A percentile compares a stretch with the other conserved stretches of the same genome.
Conservation (phyloP, 352 stramenopile genomes). For the Globisporangium uncinulatum region DNA sequence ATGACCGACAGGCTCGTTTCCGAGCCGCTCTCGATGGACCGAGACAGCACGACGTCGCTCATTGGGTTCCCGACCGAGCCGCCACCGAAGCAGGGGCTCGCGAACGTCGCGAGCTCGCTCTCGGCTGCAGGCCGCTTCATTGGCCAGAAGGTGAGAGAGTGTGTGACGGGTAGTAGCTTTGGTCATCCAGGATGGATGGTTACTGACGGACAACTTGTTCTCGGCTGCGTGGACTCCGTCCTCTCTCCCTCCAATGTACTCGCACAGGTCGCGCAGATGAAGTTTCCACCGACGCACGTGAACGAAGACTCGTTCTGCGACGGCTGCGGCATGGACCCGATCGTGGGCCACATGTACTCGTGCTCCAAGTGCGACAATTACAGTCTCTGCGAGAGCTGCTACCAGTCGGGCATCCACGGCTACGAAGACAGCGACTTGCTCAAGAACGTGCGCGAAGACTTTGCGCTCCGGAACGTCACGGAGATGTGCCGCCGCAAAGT, state of each 20-base stretch:
- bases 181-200: too few relatives aligned
- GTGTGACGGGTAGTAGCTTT: neutral
- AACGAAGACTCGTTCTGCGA: slow-evolving; percentile 90
- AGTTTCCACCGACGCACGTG: slow-evolving; percentile 63
- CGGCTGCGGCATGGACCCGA: slow-evolving; percentile 85
- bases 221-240: neutral
- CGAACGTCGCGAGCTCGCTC: slow-evolving; percentile 57
- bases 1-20: slow-evolving; percentile 55
- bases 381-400: slow-evolving; percentile 76
- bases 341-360: slow-evolving; percentile 86
- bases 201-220: too few relatives aligned
- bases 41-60: slow-evolving; percentile 73
- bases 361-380: slow-evolving; percentile 86
- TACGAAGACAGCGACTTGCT: slow-evolving; percentile 79
- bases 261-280: slow-evolving; percentile 69
- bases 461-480: slow-evolving; percentile 72
- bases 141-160: slow-evolving; percentile 48
- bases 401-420: slow-evolving; percentile 78
- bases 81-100: slow-evolving; percentile 29
- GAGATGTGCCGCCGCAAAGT: slow-evolving; percentile 70
- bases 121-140: slow-evolving; percentile 70
- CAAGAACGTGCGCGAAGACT: slow-evolving; percentile 74
- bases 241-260: neutral
- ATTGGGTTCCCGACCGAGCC: slow-evolving; percentile 51
- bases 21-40: slow-evolving; percentile 74